Conservation (phyloP, 2,329 filamentous ascomycete species). For the Arthrobotrys pseudoclavata region DNA sequence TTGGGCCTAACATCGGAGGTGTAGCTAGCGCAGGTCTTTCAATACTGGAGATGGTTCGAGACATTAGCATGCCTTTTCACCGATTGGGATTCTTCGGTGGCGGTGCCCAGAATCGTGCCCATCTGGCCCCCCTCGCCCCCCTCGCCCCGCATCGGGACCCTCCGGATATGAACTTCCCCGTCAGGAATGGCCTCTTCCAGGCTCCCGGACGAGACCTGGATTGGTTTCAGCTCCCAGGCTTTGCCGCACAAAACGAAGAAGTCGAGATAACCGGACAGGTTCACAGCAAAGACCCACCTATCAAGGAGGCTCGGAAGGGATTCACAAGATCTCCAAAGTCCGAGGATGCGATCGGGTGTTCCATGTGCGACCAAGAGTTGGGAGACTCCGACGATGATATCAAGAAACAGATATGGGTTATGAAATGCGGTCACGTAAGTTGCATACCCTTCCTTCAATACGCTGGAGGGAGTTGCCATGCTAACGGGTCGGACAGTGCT, state of each 20-base stretch:
- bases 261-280: constrained; percentile 67
- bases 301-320: constrained; percentile 77
- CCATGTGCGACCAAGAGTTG: constrained; percentile 87
- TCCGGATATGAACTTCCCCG: constrained; percentile 54
- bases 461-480: constrained; percentile 20
- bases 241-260: constrained; percentile 65
- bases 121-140: constrained; percentile 12
- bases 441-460: constrained; percentile 23
- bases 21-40: constrained; percentile 53
- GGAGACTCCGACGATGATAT: constrained; percentile 75
- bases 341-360: constrained; percentile 82
- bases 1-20: constrained; percentile 61
- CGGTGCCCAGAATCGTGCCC: constrained; percentile 6
- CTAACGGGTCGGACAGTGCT: constrained; percentile 66
- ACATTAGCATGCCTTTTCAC: constrained; percentile 55
- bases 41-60: constrained; percentile 46
- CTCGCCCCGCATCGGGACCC: constrained; percentile 64
- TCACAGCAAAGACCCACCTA: constrained; percentile 72
- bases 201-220: constrained; percentile 64
- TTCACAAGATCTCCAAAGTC: constrained; percentile 83
- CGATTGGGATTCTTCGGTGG: constrained; percentile 34
- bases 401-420: constrained; percentile 89
- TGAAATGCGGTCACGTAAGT: constrained; percentile 91
- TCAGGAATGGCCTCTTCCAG: constrained; percentile 46
- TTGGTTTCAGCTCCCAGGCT: constrained; percentile 63